Conservation (phyloP, 108 stramenopile genomes). For the Pseudonitzschia delicatissima region DNA sequence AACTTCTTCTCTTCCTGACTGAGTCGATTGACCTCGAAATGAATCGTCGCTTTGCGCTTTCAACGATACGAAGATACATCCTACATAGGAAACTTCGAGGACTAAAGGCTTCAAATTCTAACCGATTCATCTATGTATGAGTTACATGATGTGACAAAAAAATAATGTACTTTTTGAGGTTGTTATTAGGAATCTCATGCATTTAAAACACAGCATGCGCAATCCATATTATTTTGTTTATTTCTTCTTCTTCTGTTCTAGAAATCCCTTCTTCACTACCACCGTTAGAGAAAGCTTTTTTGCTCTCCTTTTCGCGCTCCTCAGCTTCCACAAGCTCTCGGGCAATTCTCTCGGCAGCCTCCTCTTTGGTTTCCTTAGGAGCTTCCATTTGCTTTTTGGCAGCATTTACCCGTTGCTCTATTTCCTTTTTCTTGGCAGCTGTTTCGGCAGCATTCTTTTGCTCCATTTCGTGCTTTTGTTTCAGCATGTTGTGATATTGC, state of each 20-base stretch:
- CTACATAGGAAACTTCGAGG: too few species aligned
- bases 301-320: conserved; percentile 69
- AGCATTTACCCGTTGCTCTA: conserved; percentile 44
- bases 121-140: too few species aligned
- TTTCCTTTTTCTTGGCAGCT: conserved; percentile 53
- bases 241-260: conserved; percentile 53
- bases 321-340: conserved; percentile 73
- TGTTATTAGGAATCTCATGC: too few species aligned
- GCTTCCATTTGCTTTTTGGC: conserved; percentile 41
- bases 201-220: too few species aligned
- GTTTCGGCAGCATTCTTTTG: conserved; percentile 48
- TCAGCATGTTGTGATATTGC: conserved; percentile 90
- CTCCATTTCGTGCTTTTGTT: conserved; percentile 79
- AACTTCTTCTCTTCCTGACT: too few species aligned
- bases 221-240: conserved; percentile 3
- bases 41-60: too few species aligned
- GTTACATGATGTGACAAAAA: too few species aligned
- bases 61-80: too few species aligned
- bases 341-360: conserved; percentile 50
- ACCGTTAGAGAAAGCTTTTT: conserved; percentile 58
- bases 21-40: too few species aligned
- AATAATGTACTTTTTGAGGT: too few species aligned
- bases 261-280: conserved; percentile 78
- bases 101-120: too few species aligned
- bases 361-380: conserved; percentile 48